Evolutionary conservation across 2,329 filamentous ascomycete species (phyloP), one percentile per base, ranked within the genome.

Genomic region (Didymella exigua): DNA sequence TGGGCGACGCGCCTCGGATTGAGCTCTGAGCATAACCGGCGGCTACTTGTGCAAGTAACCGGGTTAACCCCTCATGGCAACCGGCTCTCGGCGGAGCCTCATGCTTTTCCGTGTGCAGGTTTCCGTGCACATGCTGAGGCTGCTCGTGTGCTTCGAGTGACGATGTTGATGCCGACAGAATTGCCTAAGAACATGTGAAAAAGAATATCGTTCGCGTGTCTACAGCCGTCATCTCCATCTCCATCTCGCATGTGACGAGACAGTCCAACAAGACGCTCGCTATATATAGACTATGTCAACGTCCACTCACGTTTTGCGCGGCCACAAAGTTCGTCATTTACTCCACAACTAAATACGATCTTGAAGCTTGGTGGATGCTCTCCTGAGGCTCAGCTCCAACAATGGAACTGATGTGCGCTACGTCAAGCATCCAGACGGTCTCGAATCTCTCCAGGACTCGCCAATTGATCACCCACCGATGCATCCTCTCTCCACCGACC

Each of bases 31-130:
- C 33, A 55, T 56, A 56, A 51, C 54, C 54, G 54, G 43, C 54
- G 54, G 54, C 54, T 56, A 56, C 54, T 48, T 51, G 18, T 38
- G 42, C 24, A 42, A 48, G 37, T 51, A 51, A 48, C 48, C 54
- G 48, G 31, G 23, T 2, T 16, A 33, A 42, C 54, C 54, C 48
- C 54, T 56, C 42, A 33, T 40, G 46, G 34, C 36, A 40, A 23
- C 21, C 41, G 42, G 36, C 16, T 37, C 10, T 50, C 46, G 41
- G 52, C 46, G 46, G 10, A 19, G 26, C 41, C 31, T 46, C 45
- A 55, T 37, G 41, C 52, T 41, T 16, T 24, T 42, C 16, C 42
- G 30, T 42, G 27, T 45, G 45, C 34, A 49, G 29, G 43, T 47
- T 49, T 33, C 44, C 38, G 38, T 37, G 44, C 45, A 45, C 27